Evolutionary conservation across 257 asterid genomes (phyloP).

Genomic region (Rauvolfia tetraphylla): DNA sequence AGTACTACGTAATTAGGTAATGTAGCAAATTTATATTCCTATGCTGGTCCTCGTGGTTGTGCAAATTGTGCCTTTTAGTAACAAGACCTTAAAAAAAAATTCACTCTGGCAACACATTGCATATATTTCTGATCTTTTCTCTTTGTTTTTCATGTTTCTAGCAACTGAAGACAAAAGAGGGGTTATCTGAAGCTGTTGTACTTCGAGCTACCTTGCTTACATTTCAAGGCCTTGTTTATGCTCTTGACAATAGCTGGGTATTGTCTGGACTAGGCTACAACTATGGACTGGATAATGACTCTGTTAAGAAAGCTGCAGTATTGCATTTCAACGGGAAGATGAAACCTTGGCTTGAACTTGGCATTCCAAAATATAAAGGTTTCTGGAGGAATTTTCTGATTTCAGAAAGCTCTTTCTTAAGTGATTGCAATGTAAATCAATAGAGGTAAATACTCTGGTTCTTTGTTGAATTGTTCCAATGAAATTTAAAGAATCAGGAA

Average conservation of each 20-base stretch:
- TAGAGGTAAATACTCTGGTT: slow-evolving; percentile 24
- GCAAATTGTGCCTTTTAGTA: not conserved
- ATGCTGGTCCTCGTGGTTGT: not conserved
- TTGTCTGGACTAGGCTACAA: slow-evolving; percentile 83
- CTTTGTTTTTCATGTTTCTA: slow-evolving; percentile 25
- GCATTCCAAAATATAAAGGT: slow-evolving; percentile 69
- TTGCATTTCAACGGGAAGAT: slow-evolving; percentile 92
- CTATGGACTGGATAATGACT: slow-evolving; percentile 49
- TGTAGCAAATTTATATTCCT: not conserved
- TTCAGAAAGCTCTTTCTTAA: slow-evolving; percentile 64
- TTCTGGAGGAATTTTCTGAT: slow-evolving; percentile 72
- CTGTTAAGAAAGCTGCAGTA: slow-evolving; percentile 55
- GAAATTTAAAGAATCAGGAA: slow-evolving; percentile 15
- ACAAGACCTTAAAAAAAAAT: not conserved
- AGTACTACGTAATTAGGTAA: not conserved
- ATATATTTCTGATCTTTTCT: slow-evolving; percentile 1
- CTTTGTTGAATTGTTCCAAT: slow-evolving; percentile 25
- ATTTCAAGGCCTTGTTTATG: slow-evolving; percentile 62
- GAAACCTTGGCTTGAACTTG: slow-evolving; percentile 99
- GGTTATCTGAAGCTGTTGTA: slow-evolving; percentile 43
- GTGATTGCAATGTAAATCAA: slow-evolving; percentile 81
- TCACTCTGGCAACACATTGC: not conserved
- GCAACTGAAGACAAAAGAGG: slow-evolving; percentile 47
- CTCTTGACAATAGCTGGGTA: slow-evolving; percentile 73
- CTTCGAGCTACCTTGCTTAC: slow-evolving; percentile 67